A percentile compares a stretch with the other conserved stretches of the same genome.
Conservation (phyloP, 495 filamentous ascomycete genomes). For the Aspergillus coremiiformis region DNA sequence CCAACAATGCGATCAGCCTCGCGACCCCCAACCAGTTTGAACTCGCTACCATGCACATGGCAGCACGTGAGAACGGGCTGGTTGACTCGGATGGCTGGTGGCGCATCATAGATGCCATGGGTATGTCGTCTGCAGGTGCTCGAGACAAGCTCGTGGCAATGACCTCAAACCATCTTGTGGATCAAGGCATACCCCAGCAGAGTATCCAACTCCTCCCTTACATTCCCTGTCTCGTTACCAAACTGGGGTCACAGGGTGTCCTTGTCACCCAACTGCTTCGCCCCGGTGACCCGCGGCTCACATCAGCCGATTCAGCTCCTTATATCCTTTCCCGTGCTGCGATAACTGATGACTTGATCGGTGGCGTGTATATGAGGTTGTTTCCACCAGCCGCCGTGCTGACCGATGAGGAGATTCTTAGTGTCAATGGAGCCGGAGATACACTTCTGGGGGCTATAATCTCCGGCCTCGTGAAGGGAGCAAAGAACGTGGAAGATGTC, state of each 20-base stretch:
- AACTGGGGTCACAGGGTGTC: constrained; percentile 73
- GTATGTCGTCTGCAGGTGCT: constrained; percentile 47
- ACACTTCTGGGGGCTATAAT: constrained; percentile 80
- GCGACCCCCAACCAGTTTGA: constrained; percentile 79
- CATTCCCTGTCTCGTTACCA: constrained; percentile 75
- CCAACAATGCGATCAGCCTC: constrained; percentile 56
- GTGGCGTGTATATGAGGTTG: constrained; percentile 78
- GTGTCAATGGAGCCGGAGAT: constrained; percentile 92
- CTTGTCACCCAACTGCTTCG: constrained; percentile 64
- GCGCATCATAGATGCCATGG: constrained; percentile 66
- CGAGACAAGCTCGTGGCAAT: constrained; percentile 56
- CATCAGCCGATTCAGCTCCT: constrained; percentile 48
- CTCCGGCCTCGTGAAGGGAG: constrained; percentile 49
- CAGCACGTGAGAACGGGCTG: constrained; percentile 53
- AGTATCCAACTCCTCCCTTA: constrained; percentile 80
- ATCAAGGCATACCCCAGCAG: constrained; percentile 75
- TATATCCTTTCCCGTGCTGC: constrained; percentile 60
- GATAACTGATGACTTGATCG: constrained; percentile 47
- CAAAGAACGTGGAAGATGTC: constrained; percentile 31
- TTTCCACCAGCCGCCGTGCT: constrained; percentile 64
- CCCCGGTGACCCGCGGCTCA: constrained; percentile 56
- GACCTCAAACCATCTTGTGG: constrained; percentile 56
- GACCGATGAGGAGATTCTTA: constrained; percentile 54
- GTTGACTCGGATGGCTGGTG: constrained; percentile 69
- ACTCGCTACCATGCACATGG: constrained; percentile 63